Evolutionary conservation across 225 moss, liverwort and hornwort genomes (phyloP).

Genomic region (Marchantia polymorpha): DNA sequence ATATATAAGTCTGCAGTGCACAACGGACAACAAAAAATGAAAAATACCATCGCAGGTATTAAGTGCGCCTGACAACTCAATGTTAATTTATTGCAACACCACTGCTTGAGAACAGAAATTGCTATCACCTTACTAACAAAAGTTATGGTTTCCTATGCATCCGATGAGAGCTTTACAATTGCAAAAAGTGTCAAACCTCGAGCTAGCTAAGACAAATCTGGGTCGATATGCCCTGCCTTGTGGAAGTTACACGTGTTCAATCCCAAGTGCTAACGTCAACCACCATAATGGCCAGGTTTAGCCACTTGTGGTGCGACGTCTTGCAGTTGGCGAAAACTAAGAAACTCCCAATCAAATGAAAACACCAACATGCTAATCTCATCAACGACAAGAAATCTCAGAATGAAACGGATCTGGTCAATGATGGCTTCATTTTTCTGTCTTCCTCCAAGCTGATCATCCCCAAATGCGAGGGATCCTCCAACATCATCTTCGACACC

Average conservation of each 20-base stretch:
- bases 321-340: neutral
- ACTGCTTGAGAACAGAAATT: no score
- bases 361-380: neutral
- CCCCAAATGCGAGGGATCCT: constrained; percentile 82
- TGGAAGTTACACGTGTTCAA: neutral
- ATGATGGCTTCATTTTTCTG: constrained; percentile 77
- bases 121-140: no score
- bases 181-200: neutral
- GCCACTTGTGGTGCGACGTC: neutral
- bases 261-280: neutral
- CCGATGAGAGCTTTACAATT: neutral
- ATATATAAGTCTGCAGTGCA: no score
- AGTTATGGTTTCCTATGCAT: neutral
- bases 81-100: no score
- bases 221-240: neutral
- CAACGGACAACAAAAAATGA: no score
- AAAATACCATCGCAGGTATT: no score
- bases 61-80: no score
- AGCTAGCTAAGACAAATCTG: neutral
- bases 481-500: constrained; percentile 94
- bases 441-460: constrained; percentile 90
- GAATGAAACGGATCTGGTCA: constrained; percentile 79
- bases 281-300: neutral
- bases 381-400: neutral
- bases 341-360: neutral